Evolutionary conservation across 805 yeast species (phyloP).

Genomic region (Zygoascus ofunaensis): DNA sequence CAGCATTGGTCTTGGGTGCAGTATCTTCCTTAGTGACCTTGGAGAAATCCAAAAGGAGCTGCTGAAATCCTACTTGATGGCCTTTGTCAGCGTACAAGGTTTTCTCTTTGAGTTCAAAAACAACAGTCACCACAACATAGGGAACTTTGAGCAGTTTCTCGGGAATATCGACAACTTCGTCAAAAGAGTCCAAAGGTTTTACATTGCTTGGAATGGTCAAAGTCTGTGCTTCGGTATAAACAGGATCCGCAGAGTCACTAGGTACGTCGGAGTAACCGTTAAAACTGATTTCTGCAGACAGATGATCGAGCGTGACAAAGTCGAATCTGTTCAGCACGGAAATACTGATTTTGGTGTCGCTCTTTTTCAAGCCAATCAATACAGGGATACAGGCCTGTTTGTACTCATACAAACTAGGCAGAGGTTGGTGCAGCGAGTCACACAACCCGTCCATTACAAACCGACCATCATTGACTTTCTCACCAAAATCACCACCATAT

Average conservation of each 20-base stretch:
- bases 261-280: neutral
- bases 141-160: neutral
- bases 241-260: neutral
- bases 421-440: conserved; percentile 28
- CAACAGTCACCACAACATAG: conserved; percentile 1
- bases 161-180: neutral
- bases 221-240: neutral
- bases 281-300: conserved; percentile 3
- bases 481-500: conserved; percentile 34
- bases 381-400: conserved; percentile 30
- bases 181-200: neutral
- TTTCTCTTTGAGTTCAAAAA: conserved; percentile 2
- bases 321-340: conserved; percentile 8
- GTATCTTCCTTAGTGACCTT: neutral
- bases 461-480: conserved; percentile 30
- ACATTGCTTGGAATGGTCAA: neutral
- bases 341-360: conserved; percentile 2
- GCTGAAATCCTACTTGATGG: conserved; percentile 25
- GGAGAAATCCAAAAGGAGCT: conserved; percentile 5
- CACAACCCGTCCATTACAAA: conserved; percentile 33
- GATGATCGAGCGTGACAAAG: conserved; percentile 6
- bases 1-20: neutral
- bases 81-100: conserved; percentile 18
- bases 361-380: conserved; percentile 4
- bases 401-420: conserved; percentile 30